A percentile compares a stretch with the other conserved stretches of the same genome.
Evolutionary conservation across 129 eudicot genomes (phyloP).

Genomic region (Helichrysum umbraculigerum): DNA sequence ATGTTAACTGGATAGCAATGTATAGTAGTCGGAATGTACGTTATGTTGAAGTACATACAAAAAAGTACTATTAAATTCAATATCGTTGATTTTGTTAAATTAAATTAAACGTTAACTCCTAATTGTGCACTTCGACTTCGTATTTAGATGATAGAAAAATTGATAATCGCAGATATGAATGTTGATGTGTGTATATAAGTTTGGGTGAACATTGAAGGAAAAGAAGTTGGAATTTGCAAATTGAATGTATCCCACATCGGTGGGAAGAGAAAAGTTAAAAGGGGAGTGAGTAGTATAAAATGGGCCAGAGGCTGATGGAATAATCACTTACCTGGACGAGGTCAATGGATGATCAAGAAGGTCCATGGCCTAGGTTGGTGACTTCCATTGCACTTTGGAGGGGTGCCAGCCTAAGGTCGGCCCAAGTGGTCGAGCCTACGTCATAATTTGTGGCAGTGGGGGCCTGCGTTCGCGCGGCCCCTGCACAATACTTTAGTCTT

Average conservation of each 20-base stretch:
- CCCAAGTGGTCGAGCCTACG: conserved; percentile 45
- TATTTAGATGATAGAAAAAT: no score
- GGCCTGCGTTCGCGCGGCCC: conserved; percentile 66
- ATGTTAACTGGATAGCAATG: not conserved
- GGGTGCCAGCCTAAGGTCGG: conserved; percentile 38
- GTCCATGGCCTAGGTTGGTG: conserved; percentile 36
- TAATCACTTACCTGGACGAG: conserved; percentile 34
- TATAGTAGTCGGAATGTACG: not conserved
- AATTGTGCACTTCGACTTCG: not conserved
- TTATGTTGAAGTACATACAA: not conserved
- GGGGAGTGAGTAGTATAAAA: not conserved
- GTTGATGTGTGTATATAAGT: not conserved
- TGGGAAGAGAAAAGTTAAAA: not conserved
- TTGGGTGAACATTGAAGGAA: not conserved
- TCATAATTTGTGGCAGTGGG: conserved; percentile 55
- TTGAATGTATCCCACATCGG: not conserved
- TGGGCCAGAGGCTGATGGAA: not conserved
- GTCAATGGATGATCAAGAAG: conserved; percentile 33
- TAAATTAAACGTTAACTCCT: no score
- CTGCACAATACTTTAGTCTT: not conserved
- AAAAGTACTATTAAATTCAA: not conserved
- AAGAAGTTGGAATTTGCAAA: not conserved
- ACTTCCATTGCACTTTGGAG: conserved; percentile 35
- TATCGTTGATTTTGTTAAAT: no score
- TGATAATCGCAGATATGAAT: no score